These are phyloP conservation scores for Aspergillus awamori DNA, from an alignment of 2,329 filamentous ascomycete species.

Conservation along the genomic window DNA sequence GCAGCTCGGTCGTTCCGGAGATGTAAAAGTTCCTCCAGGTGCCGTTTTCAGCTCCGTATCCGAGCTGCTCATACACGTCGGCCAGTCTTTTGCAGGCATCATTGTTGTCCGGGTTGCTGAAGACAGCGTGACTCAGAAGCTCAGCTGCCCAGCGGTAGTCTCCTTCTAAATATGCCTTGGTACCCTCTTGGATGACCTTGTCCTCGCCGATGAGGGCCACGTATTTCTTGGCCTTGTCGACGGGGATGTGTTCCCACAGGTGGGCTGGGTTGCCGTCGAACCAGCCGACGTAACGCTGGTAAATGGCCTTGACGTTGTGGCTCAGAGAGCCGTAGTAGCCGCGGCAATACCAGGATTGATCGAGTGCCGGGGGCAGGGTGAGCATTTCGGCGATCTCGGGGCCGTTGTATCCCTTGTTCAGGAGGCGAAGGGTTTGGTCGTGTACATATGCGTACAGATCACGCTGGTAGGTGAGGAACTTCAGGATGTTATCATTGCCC, in stretches of 20 bases:
- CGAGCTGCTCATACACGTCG: slow-evolving; percentile 38
- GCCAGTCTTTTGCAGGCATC: slow-evolving; percentile 31
- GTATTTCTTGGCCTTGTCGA: slow-evolving; percentile 32
- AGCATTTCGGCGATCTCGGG: slow-evolving; percentile 44
- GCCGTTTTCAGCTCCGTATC: slow-evolving; percentile 43
- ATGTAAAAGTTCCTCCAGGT: slow-evolving; percentile 48
- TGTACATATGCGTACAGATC: slow-evolving; percentile 47
- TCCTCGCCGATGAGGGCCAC: slow-evolving; percentile 27
- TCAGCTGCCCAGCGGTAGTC: slow-evolving; percentile 45
- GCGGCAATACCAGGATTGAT: slow-evolving; percentile 31
- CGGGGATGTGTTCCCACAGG: slow-evolving; percentile 41
- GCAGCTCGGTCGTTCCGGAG: slow-evolving; percentile 33
- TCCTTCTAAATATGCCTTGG: slow-evolving; percentile 15
- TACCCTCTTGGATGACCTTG: slow-evolving; percentile 20
- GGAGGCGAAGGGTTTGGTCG: slow-evolving; percentile 43
- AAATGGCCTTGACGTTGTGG: slow-evolving; percentile 46
- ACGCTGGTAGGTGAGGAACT: slow-evolving; percentile 39
- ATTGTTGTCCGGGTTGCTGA: slow-evolving; percentile 26
- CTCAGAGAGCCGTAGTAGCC: slow-evolving; percentile 44
- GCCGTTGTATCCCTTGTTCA: slow-evolving; percentile 42
- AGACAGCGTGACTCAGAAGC: slow-evolving; percentile 41
- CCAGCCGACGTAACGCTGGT: slow-evolving; percentile 38
- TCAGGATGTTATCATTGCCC: slow-evolving; percentile 30
- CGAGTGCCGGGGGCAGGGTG: slow-evolving; percentile 34
- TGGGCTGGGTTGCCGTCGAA: slow-evolving; percentile 39